phyloP scores from a whole-genome alignment of 2,329 filamentous ascomycete species.

The Penicillium digitatum region DNA sequence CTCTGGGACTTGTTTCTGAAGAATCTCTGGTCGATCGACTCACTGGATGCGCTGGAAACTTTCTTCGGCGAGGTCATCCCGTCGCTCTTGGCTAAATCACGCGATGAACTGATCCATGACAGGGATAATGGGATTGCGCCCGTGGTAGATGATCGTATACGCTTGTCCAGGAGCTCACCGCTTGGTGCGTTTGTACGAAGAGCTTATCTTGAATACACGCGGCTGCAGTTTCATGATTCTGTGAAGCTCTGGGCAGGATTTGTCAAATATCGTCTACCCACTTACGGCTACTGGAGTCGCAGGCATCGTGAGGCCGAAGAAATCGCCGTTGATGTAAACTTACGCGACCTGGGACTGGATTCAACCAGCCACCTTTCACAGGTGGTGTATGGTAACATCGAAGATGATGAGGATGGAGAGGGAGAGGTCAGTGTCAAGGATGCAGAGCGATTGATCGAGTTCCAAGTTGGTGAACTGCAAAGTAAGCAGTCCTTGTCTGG shows the following conservation, averaged over 20 bases:
- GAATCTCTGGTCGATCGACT: constrained; percentile 78
- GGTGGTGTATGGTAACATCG: constrained; percentile 50
- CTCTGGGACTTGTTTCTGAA: constrained; percentile 83
- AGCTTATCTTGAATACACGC: constrained; percentile 71
- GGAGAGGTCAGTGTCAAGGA: constrained; percentile 68
- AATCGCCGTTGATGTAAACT: constrained; percentile 59
- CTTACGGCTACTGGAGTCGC: constrained; percentile 58
- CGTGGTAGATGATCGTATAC: constrained; percentile 50
- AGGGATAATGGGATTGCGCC: constrained; percentile 52
- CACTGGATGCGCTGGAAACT: constrained; percentile 70
- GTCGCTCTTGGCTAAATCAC: constrained; percentile 58
- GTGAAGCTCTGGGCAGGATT: constrained; percentile 78
- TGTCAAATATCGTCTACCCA: constrained; percentile 73
- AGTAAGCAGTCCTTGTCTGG: constrained; percentile 48
- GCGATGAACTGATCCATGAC: constrained; percentile 57
- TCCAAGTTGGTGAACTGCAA: constrained; percentile 84
- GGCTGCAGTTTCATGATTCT: constrained; percentile 74
- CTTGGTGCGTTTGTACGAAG: constrained; percentile 76
- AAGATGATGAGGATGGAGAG: constrained; percentile 40
- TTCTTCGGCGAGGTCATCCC: constrained; percentile 63
- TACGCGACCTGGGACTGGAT: constrained; percentile 57
- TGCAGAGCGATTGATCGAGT: constrained; percentile 75
- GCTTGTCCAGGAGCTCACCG: constrained; percentile 69
- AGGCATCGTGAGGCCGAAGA: constrained; percentile 47
- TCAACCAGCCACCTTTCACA: constrained; percentile 46